Conservation (phyloP, 1,284 basidiomycete species). For the Apiotrichum domesticum region DNA sequence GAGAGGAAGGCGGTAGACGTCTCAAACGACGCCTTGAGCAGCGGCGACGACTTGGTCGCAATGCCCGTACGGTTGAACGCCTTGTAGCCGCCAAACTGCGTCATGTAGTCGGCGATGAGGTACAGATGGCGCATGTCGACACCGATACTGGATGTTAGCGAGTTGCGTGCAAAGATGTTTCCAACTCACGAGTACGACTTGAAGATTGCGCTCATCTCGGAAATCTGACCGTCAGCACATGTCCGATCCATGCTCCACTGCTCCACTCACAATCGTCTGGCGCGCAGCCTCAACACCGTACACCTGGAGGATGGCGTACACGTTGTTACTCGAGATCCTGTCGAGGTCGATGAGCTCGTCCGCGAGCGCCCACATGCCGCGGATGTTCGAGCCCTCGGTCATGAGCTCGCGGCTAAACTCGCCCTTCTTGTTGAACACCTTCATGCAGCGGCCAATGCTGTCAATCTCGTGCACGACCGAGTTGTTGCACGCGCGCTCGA, state of each 20-base stretch:
- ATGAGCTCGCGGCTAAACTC: slow-evolving; percentile 46
- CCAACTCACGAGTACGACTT: slow-evolving; percentile 64
- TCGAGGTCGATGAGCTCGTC: slow-evolving; percentile 74
- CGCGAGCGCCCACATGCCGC: slow-evolving; percentile 83
- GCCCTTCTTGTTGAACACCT: slow-evolving; percentile 48
- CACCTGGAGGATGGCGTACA: slow-evolving; percentile 82
- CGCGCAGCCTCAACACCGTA: slow-evolving; percentile 98
- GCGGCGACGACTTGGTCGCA: slow-evolving; percentile 79
- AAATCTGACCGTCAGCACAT: slow-evolving; percentile 24
- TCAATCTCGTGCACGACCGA: slow-evolving; percentile 83
- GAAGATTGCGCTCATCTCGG: slow-evolving; percentile 88
- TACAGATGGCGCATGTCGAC: slow-evolving; percentile 93
- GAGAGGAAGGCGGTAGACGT: slow-evolving; percentile 94
- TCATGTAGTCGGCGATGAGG: slow-evolving; percentile 99
- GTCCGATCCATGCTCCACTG: not conserved
- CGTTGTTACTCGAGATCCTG: slow-evolving; percentile 88
- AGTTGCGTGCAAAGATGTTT: not conserved
- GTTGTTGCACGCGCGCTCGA: slow-evolving; percentile 75
- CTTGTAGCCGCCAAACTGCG: slow-evolving; percentile 93
- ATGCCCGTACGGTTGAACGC: slow-evolving; percentile 97
- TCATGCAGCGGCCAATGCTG: slow-evolving; percentile 62
- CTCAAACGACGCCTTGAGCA: slow-evolving; percentile 96
- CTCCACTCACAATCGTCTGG: slow-evolving; percentile 58
- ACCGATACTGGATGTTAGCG: slow-evolving; percentile 58
- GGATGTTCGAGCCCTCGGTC: slow-evolving; percentile 80